Conservation (phyloP, 306 rosid species). For the Lotus japonicus region DNA sequence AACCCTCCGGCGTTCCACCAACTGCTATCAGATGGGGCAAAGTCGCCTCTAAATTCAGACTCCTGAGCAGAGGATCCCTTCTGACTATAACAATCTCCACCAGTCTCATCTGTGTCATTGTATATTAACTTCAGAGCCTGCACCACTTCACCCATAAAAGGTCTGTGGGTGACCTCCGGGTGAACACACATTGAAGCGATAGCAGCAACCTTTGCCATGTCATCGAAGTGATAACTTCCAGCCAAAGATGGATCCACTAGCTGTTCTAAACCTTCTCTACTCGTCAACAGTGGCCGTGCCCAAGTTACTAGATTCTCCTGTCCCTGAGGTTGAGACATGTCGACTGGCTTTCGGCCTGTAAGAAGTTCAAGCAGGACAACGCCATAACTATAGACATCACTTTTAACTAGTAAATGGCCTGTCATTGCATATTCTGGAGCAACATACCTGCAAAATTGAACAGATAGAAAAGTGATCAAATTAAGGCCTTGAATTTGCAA, state of each 20-base stretch:
- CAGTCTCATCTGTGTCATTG: constrained; percentile 70
- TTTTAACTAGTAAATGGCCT: constrained; percentile 89
- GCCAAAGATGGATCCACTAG: constrained; percentile 81
- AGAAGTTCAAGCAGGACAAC: constrained; percentile 96
- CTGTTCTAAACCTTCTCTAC: constrained; percentile 86
- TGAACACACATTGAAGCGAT: constrained; percentile 95
- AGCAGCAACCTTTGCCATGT: constrained; percentile 96
- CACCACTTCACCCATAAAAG: constrained; percentile 98
- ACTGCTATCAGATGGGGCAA: constrained; percentile 80
- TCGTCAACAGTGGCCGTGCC: constrained; percentile 77
- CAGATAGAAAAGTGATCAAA: constrained; percentile 6
- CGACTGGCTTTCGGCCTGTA: constrained; percentile 91
- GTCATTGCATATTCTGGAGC: constrained; percentile 99
- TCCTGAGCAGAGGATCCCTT: constrained; percentile 86
- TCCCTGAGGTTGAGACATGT: constrained; percentile 86
- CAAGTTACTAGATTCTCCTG: constrained; percentile 90
- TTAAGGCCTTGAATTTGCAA: constrained; percentile 18
- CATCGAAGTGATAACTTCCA: constrained; percentile 69
- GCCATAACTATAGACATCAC: constrained; percentile 94
- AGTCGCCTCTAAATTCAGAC: constrained; percentile 74
- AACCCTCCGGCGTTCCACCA: constrained; percentile 90
- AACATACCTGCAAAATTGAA: constrained; percentile 59
- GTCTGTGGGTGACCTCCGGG: constrained; percentile 87
- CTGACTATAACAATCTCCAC: constrained; percentile 76
- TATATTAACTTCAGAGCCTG: constrained; percentile 91